Evolutionary conservation across 139 green algal genomes (phyloP).

Genomic region (Spirogloea muscicola): DNA sequence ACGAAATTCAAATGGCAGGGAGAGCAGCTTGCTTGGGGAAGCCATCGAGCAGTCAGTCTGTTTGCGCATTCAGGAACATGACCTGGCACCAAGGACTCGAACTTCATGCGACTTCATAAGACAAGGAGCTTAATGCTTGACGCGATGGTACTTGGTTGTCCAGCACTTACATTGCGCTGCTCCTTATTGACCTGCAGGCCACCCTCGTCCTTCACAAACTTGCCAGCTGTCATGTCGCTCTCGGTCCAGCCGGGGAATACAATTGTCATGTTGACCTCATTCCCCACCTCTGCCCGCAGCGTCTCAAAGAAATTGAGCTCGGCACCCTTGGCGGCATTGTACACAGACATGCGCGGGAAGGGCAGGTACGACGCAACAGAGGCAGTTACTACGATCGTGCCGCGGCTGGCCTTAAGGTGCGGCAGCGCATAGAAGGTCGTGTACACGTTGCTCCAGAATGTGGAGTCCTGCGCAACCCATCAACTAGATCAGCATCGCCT

Average conservation of each 20-base stretch:
- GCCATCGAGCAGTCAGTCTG: no score
- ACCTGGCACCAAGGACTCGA: no score
- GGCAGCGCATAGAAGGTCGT: conserved; percentile 42
- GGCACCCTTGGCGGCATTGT: conserved; percentile 39
- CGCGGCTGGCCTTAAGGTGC: conserved; percentile 26
- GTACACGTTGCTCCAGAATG: conserved; percentile 38
- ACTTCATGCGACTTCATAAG: no score
- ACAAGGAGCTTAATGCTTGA: no score
- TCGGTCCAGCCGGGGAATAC: conserved; percentile 24
- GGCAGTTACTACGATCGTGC: conserved; percentile 34
- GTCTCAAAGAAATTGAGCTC: conserved; percentile 45
- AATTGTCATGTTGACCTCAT: conserved; percentile 32
- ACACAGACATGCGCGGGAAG: conserved; percentile 32
- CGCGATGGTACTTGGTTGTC: no score
- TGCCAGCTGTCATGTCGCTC: conserved; percentile 42
- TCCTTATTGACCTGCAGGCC: conserved; percentile 12
- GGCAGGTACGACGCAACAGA: conserved; percentile 40
- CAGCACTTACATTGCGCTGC: conserved; percentile 27
- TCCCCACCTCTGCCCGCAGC: conserved; percentile 29
- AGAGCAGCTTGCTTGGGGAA: no score
- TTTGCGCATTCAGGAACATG: no score
- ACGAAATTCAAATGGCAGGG: no score
- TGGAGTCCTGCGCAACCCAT: conserved; percentile 22
- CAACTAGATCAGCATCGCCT: no score
- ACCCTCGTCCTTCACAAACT: conserved; percentile 34